Percentiles rank a stretch among this genome's conserved stretches.
phyloP scores from a whole-genome alignment of 495 filamentous ascomycete genomes.

The Aspergillus ostianus region DNA sequence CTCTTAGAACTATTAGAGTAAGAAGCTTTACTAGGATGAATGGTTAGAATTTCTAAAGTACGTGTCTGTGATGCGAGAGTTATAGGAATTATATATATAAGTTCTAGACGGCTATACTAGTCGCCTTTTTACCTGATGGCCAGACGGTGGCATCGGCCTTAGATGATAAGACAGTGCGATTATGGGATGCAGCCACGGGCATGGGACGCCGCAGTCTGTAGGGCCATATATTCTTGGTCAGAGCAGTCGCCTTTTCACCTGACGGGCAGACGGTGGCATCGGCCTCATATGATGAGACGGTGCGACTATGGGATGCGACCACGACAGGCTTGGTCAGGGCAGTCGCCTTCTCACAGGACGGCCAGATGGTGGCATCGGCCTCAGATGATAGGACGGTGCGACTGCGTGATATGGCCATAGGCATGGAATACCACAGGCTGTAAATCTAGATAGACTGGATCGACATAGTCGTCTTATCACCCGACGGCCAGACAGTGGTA shows the following conservation, averaged over 20 bases:
- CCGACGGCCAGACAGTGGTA: too few species aligned
- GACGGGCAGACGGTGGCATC: constrained; percentile 1
- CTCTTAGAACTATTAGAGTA: too few species aligned
- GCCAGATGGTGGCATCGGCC: not conserved
- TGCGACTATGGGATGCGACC: not conserved
- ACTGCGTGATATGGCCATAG: not conserved
- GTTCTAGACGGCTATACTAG: too few species aligned
- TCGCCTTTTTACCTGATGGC: not conserved
- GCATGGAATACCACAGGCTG: too few species aligned
- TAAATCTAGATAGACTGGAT: too few species aligned
- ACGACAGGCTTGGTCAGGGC: not conserved
- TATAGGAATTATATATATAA: too few species aligned
- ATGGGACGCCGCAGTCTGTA: too few species aligned
- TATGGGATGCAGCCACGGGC: too few species aligned
- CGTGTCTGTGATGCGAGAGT: too few species aligned
- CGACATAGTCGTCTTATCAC: too few species aligned
- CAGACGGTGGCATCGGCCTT: not conserved
- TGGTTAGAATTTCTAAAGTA: too few species aligned
- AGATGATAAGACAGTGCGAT: not conserved
- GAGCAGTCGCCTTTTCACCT: not conserved
- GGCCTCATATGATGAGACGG: not conserved
- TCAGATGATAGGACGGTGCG: not conserved
- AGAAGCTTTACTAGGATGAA: too few species aligned
- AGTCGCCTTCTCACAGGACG: not conserved
- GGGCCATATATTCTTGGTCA: not conserved